phyloP scores from a whole-genome alignment of 495 filamentous ascomycete species.

The Xylaria bambusicola region DNA sequence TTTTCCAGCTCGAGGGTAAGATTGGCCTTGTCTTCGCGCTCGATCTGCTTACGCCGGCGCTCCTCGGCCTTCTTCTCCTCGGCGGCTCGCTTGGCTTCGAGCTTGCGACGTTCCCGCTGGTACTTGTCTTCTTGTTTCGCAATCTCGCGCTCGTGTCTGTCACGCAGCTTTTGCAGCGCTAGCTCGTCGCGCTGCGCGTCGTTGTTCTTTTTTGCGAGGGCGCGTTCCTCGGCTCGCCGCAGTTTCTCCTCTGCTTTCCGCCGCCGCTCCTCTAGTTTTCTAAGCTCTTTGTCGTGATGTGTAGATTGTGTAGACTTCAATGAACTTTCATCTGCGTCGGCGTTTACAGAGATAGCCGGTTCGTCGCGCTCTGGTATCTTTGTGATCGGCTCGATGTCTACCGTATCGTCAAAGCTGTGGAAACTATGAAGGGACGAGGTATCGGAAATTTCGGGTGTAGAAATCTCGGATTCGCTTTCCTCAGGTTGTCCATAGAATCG shows the following conservation, averaged over 20 bases:
- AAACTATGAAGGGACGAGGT: conserved; percentile 47
- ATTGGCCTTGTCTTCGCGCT: conserved; percentile 56
- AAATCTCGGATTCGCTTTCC: conserved; percentile 29
- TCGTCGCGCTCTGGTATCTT: conserved; percentile 26
- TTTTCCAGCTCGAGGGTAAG: conserved; percentile 51
- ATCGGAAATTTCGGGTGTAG: conserved; percentile 18
- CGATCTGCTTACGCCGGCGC: conserved; percentile 50
- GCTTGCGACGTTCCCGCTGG: conserved; percentile 60
- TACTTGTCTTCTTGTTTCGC: conserved; percentile 67
- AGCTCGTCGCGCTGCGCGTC: conserved; percentile 47
- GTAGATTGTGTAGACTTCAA: conserved; percentile 28
- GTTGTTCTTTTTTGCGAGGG: conserved; percentile 42
- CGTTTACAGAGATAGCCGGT: conserved; percentile 26
- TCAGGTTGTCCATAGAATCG: conserved; percentile 35
- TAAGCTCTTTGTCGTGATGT: conserved; percentile 70
- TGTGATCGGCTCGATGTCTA: conserved; percentile 28
- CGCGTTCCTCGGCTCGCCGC: conserved; percentile 49
- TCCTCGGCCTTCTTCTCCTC: conserved; percentile 65
- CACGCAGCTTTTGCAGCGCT: conserved; percentile 53
- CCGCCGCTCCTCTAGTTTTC: conserved; percentile 71
- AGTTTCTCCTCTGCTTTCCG: conserved; percentile 72
- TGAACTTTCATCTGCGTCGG: conserved; percentile 21
- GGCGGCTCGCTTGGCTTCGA: conserved; percentile 62
- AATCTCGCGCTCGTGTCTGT: conserved; percentile 61
- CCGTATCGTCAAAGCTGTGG: conserved; percentile 30